Conservation (phyloP, 192 early-diverging fungal species). For the Cladochytrium replicatum region DNA sequence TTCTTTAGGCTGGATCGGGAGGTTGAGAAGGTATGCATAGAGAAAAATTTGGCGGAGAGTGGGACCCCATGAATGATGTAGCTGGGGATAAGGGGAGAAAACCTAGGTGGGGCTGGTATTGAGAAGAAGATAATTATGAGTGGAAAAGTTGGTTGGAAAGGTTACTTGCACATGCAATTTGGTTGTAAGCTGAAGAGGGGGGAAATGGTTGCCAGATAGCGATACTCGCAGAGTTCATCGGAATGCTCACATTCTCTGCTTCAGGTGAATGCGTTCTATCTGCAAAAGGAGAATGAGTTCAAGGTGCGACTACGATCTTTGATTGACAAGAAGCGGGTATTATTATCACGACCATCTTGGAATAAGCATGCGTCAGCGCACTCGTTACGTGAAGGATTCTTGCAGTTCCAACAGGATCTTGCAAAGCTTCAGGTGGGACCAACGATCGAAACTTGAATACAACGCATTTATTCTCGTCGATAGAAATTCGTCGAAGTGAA, state of each 20-base stretch:
- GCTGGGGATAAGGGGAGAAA: not conserved
- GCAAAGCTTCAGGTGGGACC: conserved; percentile 81
- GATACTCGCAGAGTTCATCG: no score
- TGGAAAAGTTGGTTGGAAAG: no score
- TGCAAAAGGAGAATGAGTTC: conserved; percentile 92
- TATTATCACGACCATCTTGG: conserved; percentile 18
- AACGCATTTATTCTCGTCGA: not conserved
- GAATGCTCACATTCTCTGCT: not conserved
- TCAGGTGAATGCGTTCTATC: conserved; percentile 89
- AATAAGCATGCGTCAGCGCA: conserved; percentile 48
- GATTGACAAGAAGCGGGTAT: conserved; percentile 33
- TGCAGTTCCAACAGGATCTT: conserved; percentile 84
- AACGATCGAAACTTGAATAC: not conserved
- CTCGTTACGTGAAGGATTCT: conserved; percentile 79
- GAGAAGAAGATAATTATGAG: no score
- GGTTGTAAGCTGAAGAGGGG: no score
- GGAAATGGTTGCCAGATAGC: no score
- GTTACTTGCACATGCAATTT: no score
- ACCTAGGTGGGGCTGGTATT: not conserved
- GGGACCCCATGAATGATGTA: not conserved
- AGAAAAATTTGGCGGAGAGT: no score
- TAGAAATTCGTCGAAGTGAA: conserved; percentile 97
- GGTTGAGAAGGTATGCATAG: conserved; percentile 86
- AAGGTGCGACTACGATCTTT: conserved; percentile 76
- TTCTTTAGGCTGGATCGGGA: conserved; percentile 98